Evolutionary conservation across 2,329 filamentous ascomycete species (phyloP), one percentile per base, ranked within the genome.

Genomic region (Pseudogymnoascus sp.): DNA sequence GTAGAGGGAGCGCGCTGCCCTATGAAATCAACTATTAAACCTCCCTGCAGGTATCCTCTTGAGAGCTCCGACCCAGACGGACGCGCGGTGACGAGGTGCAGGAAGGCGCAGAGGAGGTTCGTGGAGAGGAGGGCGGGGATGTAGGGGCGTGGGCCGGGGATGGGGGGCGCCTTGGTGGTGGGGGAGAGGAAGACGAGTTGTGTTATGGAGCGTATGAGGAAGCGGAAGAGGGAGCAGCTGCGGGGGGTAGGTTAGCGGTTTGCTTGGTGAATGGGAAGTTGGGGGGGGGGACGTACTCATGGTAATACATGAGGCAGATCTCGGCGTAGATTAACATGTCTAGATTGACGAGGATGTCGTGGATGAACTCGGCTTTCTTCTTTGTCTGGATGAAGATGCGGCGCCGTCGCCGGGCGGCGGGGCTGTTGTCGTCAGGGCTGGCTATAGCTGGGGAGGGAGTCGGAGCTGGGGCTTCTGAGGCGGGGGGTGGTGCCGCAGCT

Each of bases 141-240:
- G 67, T 86, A 84, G 1, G 82, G 77, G 17, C 80, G 79, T 59
- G 79, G 80, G 62, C 74, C 73, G n/a, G 83, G 82, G 66, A 84
- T 78, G 61, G 81, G 75, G 38, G 85, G 77, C 50, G 84, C 83
- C 63, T 73, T 74, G 42, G 65, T 53, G 67, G 82, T 76, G 5
- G 86, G 86, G 7, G 84, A 85, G 44, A 88, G 80, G 72, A 87
- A 87, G 68, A 86, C 78, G 69, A 84, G 81, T 73, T 89, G 86
- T 42, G 81, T 79, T 60, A 83, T 70, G 63, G 81, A 78, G 66
- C 86, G 83, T 59, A 88, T 74, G 62, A 85, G 71, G 64, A 89
- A 80, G 57, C 84, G 83, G 69, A 87, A 80, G 71, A 88, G 81
- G 33, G 86, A 88, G 72, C 85, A 87, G 71, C 86, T 89, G n/a